Evolutionary conservation across 352 stramenopile genomes (phyloP).

Genomic region (Globisporangium parvum): DNA sequence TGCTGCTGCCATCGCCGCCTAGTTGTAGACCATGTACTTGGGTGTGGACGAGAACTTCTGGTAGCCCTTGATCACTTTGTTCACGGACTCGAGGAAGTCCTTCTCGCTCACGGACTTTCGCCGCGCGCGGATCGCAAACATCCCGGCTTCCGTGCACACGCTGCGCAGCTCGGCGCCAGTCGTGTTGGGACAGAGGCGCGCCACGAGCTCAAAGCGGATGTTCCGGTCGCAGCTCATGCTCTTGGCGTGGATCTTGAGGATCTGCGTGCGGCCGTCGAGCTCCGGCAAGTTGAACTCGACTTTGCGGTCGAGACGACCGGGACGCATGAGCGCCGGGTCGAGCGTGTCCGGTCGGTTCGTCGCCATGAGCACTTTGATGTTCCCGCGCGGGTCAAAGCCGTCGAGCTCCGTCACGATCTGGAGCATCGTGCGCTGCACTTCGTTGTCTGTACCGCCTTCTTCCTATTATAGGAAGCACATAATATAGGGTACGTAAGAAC

Average conservation of each 20-base stretch:
- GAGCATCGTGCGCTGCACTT: conserved; percentile 99
- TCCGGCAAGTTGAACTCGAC: conserved; percentile 99
- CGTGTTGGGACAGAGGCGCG: conserved; percentile 96
- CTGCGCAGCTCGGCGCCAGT: conserved; percentile 97
- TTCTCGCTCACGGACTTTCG: conserved; percentile 99
- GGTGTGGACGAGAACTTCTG: conserved; percentile 99
- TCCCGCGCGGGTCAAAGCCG: conserved; percentile 97
- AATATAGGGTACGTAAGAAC: not conserved
- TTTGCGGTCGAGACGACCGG: conserved; percentile 97
- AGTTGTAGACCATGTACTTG: conserved; percentile 99
- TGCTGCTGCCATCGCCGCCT: too few species aligned
- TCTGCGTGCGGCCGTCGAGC: conserved; percentile 97
- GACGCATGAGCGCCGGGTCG: conserved; percentile 94
- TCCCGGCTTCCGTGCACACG: conserved; percentile 98
- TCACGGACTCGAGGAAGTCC: conserved; percentile 99
- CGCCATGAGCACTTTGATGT: conserved; percentile 99
- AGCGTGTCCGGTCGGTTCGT: conserved; percentile 97
- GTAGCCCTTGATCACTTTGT: conserved; percentile 99
- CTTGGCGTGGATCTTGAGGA: conserved; percentile 99
- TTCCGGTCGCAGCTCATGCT: conserved; percentile 98
- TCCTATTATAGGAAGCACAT: conserved; percentile 26
- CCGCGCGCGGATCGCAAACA: conserved; percentile 97
- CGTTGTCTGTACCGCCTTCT: conserved; percentile 96
- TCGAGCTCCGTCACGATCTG: conserved; percentile 99
- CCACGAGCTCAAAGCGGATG: conserved; percentile 99